Base-by-base conservation (phyloP, 2,329 filamentous ascomycete species). In the Calonectria henricotiae region DNA sequence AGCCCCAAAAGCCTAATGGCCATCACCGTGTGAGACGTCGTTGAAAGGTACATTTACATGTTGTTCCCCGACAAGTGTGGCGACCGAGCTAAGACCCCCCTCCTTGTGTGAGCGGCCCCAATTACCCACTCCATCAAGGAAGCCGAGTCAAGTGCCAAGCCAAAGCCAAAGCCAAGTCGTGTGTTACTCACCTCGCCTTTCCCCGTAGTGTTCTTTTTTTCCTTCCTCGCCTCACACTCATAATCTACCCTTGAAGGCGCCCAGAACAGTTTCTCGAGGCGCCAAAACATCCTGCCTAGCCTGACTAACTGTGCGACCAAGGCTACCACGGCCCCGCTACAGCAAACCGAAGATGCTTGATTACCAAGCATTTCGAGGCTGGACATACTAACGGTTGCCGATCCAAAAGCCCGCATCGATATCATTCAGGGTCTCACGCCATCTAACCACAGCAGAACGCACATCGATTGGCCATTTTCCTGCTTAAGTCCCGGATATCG, bases 341-440 rank as follows among this genome's bases (percentile, higher is more conserved):
- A 17, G 61, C 64, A 43, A 55, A 63, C 61, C 54, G 32, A 62
- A 44, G 32, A 72, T 72, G 68, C 54, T 63, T 75, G 70, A 71
- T 74, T 76, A 75, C 73, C 65, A 74, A 72, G 71, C 72, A 64
- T 66, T 64, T 61, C 61, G 61, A 30, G 63, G 35, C 43, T 51
- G 62, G 62, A 73, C 73, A 55, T 68, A 71, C 69, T 75, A 67
- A 44, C 55, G 39, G 49, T 64, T 55, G 37, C 51, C 17, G 32
- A 55, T 68, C 64, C 70, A 68, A 62, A 71, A 70, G 65, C 55
- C 51, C 68, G 66, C 70, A 71, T 62, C 54, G 9, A 51, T 54
- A 39, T 72, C 60, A 39, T 55, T 46, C 54, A 58, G 65, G 44
- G 15, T 25, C 51, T 58, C 35, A 58, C 64, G 41, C 60, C 46